Evolutionary conservation across 2,329 filamentous ascomycete genomes (phyloP).

Genomic region (Ophiostoma australiae): DNA sequence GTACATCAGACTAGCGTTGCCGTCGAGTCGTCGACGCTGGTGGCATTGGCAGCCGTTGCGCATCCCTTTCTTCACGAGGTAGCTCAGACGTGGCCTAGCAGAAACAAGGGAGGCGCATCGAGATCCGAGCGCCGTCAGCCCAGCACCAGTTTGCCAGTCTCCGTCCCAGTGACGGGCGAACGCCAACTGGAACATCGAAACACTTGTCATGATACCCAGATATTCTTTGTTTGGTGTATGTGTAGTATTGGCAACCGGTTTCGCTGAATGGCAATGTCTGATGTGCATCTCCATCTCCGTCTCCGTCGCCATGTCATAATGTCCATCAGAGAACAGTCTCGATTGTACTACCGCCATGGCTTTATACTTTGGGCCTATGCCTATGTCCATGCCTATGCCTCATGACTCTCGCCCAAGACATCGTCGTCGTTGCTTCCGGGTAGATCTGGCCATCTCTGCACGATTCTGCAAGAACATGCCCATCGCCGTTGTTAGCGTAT

Average conservation of each 20-base stretch:
- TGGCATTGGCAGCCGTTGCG: not conserved
- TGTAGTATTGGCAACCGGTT: not conserved
- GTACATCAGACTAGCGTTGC: not conserved
- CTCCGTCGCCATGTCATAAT: too few species aligned
- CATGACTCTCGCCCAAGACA: not conserved
- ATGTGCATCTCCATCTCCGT: not conserved
- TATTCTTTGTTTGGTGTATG: not conserved
- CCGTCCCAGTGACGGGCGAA: not conserved
- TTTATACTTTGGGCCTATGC: not conserved
- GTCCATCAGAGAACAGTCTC: not conserved
- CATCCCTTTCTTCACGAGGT: not conserved
- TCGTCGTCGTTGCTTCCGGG: not conserved
- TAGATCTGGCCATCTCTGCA: not conserved
- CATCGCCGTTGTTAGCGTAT: not conserved
- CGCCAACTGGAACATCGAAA: not conserved
- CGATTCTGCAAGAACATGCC: not conserved
- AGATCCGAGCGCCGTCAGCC: not conserved
- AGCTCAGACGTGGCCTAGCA: not conserved
- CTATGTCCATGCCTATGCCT: too few species aligned
- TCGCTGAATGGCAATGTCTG: not conserved
- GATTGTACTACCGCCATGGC: not conserved
- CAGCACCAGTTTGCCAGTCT: not conserved
- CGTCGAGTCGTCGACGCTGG: not conserved
- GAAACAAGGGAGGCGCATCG: not conserved
- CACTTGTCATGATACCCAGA: not conserved